Percentiles rank a stretch among this genome's conserved stretches.
Conservation (phyloP, 2,329 filamentous ascomycete species). For the Fusarium sp. region DNA sequence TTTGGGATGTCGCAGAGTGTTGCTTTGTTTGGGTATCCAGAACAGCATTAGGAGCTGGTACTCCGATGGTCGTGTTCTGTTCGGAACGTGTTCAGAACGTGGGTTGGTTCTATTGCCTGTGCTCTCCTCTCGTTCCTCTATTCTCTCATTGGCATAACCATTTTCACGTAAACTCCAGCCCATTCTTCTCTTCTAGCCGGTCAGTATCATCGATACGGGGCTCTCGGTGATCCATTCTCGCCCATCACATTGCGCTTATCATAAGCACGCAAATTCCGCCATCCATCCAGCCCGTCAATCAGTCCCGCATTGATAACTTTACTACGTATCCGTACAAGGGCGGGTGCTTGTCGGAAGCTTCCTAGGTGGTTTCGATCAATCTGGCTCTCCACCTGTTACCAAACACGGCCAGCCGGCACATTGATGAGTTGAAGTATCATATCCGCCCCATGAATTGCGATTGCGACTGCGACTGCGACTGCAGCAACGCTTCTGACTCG, state of each 20-base stretch:
- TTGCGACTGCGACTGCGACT: slow-evolving; percentile 13
- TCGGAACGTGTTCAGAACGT: not conserved
- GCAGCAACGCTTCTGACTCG: slow-evolving; percentile 28
- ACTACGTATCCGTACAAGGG: slow-evolving; percentile 11
- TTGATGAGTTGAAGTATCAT: slow-evolving; percentile 15
- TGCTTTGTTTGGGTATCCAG: slow-evolving; percentile 19
- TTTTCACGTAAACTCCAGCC: not conserved
- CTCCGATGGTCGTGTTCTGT: slow-evolving; percentile 1
- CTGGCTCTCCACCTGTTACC: slow-evolving; percentile 31
- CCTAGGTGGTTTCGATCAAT: slow-evolving; percentile 25
- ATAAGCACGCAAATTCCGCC: slow-evolving; percentile 17
- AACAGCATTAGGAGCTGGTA: slow-evolving; percentile 9
- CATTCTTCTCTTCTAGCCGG: slow-evolving; percentile 1
- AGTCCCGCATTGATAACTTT: slow-evolving; percentile 34
- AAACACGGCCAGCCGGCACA: slow-evolving; percentile 31
- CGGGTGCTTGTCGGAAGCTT: slow-evolving; percentile 27
- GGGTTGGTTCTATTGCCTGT: slow-evolving; percentile 6
- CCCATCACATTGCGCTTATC: slow-evolving; percentile 25
- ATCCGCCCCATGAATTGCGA: slow-evolving; percentile 20
- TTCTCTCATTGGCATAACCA: too few species aligned
- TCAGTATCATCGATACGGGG: slow-evolving; percentile 6
- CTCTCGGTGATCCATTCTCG: slow-evolving; percentile 29
- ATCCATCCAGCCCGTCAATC: slow-evolving; percentile 16
- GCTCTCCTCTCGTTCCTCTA: not conserved
- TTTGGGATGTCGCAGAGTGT: slow-evolving; percentile 6